These are phyloP conservation scores for Epichloe coenophiala DNA, from an alignment of 2,329 filamentous ascomycete species.

Conservation along the genomic window DNA sequence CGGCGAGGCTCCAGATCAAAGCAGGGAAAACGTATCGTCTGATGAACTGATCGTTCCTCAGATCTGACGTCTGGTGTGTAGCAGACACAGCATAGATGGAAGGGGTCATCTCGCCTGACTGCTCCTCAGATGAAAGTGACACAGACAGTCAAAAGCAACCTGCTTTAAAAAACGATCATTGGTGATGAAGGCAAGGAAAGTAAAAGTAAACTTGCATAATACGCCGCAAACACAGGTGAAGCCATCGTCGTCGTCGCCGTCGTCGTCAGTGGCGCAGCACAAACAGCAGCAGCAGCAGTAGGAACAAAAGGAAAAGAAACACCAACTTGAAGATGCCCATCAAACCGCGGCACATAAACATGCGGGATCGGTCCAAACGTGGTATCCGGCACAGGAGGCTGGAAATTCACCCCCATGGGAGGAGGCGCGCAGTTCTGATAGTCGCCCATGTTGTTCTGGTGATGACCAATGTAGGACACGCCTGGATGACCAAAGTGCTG, in stretches of 20 bases:
- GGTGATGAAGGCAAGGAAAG: not conserved
- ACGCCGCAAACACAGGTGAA: constrained; percentile 19
- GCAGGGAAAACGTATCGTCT: no score
- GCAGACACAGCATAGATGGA: not conserved
- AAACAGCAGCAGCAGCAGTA: constrained; percentile 12
- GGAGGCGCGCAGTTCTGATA: constrained; percentile 31
- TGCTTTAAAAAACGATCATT: constrained; percentile 9
- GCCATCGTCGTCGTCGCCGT: constrained; percentile 16
- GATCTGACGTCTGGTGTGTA: not conserved
- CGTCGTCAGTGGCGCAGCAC: constrained; percentile 13
- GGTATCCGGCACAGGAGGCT: constrained; percentile 46
- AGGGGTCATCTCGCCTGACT: not conserved
- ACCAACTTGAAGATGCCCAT: constrained; percentile 24
- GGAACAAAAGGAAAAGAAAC: constrained; percentile 10
- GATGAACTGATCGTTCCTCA: not conserved
- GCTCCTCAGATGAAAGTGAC: not conserved
- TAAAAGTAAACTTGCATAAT: constrained; percentile 25
- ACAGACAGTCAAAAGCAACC: not conserved
- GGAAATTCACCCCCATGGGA: constrained; percentile 34
- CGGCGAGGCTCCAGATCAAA: no score
- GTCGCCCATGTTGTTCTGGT: constrained; percentile 20
- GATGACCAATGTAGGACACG: not conserved
- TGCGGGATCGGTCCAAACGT: constrained; percentile 41
- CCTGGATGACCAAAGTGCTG: not conserved
- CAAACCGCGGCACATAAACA: constrained; percentile 41